Percentiles rank a stretch among this genome's conserved stretches.
phyloP scores from a whole-genome alignment of 139 green algal species.

The Parachlorella kessleri region DNA sequence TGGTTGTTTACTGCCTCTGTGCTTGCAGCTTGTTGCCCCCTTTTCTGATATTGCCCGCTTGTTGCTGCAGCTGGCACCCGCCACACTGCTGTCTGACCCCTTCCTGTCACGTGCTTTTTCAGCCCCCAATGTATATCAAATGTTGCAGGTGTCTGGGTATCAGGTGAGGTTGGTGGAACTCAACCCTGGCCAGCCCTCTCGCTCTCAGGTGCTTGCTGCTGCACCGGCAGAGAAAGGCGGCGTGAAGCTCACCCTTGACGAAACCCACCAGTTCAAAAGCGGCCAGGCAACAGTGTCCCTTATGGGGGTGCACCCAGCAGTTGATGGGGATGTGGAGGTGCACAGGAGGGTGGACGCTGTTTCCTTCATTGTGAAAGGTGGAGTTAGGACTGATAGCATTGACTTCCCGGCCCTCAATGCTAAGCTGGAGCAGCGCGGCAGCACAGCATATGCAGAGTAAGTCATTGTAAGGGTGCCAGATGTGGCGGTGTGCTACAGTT shows the following conservation, averaged over 20 bases:
- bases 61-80: background rate
- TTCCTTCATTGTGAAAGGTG: background rate
- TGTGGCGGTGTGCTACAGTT: background rate
- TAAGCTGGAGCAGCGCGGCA: background rate
- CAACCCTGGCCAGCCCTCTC: background rate
- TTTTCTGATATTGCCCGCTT: too few relatives aligned
- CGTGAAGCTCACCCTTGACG: background rate
- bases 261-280: background rate
- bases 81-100: background rate
- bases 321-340: background rate
- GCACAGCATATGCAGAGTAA: background rate
- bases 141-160: background rate
- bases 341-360: background rate
- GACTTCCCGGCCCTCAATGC: background rate
- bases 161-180: background rate
- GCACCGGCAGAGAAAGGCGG: too few relatives aligned
- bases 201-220: background rate
- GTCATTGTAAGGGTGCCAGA: background rate
- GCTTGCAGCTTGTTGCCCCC: too few relatives aligned
- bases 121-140: background rate
- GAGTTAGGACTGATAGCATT: background rate
- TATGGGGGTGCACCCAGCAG: background rate
- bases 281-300: background rate
- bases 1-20: too few relatives aligned
- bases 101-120: background rate